phyloP scores from a whole-genome alignment of 2,329 filamentous ascomycete genomes.

The Fusarium scirpi region DNA sequence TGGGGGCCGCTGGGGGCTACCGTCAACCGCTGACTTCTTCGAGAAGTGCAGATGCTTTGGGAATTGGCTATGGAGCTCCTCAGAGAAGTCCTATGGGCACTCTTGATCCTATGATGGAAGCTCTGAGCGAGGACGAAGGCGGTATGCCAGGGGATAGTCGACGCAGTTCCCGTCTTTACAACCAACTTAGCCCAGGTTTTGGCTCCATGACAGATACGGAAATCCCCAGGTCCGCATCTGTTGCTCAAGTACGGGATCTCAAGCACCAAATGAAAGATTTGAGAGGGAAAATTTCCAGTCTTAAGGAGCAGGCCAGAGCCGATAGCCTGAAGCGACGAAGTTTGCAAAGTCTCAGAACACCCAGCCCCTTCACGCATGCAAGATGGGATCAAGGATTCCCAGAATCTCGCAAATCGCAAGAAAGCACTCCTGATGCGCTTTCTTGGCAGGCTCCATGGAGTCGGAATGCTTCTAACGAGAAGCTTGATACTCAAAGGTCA shows the following conservation, averaged over 20 bases:
- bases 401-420: conserved; percentile 42
- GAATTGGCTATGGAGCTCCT: conserved; percentile 46
- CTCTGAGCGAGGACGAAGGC: conserved; percentile 66
- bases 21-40: conserved; percentile 61
- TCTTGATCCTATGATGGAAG: conserved; percentile 61
- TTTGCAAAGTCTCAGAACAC: conserved; percentile 78
- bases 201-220: conserved; percentile 59
- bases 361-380: conserved; percentile 83
- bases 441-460: conserved; percentile 36
- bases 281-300: conserved; percentile 83
- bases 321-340: conserved; percentile 84
- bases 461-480: conserved; percentile 19
- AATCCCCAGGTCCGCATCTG: conserved; percentile 75
- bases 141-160: conserved; percentile 44
- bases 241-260: conserved; percentile 77
- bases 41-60: conserved; percentile 58
- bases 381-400: conserved; percentile 50
- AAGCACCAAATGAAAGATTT: conserved; percentile 88
- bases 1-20: conserved; percentile 70
- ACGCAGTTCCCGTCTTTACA: conserved; percentile 41
- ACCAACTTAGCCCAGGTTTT: conserved; percentile 60
- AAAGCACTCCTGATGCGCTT: conserved; percentile 36
- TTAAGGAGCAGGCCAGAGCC: conserved; percentile 82
- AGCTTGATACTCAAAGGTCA: conserved; percentile 14
- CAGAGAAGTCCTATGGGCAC: conserved; percentile 56